These are phyloP conservation scores for Selenicereus undatus DNA, from an alignment of 148 eudicot species.

Conservation along the genomic window DNA sequence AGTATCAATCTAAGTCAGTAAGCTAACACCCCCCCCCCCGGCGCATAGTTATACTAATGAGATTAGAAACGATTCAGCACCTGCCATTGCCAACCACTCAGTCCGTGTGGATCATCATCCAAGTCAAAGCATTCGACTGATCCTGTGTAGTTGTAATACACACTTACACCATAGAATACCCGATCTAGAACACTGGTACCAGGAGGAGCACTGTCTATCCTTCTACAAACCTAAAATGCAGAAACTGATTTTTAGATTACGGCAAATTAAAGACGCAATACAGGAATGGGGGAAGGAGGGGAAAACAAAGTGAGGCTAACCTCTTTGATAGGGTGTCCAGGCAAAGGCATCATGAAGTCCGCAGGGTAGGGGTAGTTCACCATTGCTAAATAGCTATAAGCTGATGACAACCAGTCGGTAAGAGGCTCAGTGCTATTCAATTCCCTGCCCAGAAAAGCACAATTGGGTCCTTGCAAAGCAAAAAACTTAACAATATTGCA, in stretches of 20 bases:
- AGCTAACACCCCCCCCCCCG: not conserved
- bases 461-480: not conserved
- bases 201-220: slow-evolving; percentile 62
- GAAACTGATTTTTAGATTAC: not conserved
- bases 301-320: slow-evolving; percentile 29
- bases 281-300: not conserved
- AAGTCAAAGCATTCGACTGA: slow-evolving; percentile 66
- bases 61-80: slow-evolving; percentile 27
- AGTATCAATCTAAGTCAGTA: no score
- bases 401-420: slow-evolving; percentile 68
- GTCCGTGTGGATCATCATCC: slow-evolving; percentile 92
- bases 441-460: slow-evolving; percentile 42
- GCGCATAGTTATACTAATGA: not conserved
- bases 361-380: slow-evolving; percentile 81
- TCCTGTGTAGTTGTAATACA: slow-evolving; percentile 89
- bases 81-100: slow-evolving; percentile 98
- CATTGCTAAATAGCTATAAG: slow-evolving; percentile 90
- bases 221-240: slow-evolving; percentile 61
- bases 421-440: slow-evolving; percentile 49
- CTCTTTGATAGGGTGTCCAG: slow-evolving; percentile 90
- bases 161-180: slow-evolving; percentile 72
- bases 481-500: not conserved
- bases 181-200: slow-evolving; percentile 63
- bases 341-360: slow-evolving; percentile 76
- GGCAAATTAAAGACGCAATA: not conserved